These are phyloP conservation scores for Coniosporium apollinis DNA, from an alignment of 495 filamentous ascomycete genomes.

Conservation along the genomic window DNA sequence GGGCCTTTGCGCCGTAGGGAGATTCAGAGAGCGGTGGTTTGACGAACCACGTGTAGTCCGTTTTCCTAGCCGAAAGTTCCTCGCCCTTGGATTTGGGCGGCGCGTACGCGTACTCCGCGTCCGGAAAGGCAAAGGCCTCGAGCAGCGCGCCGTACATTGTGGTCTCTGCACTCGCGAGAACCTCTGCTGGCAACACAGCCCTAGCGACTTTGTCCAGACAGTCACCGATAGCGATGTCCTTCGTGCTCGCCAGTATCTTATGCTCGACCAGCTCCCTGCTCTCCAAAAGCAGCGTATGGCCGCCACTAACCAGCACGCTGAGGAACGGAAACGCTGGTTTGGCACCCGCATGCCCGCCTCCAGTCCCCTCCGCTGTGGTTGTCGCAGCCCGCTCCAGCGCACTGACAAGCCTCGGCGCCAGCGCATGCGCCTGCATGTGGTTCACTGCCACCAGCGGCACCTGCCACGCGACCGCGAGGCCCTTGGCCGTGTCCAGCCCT, in stretches of 20 bases:
- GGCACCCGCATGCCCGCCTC: background rate
- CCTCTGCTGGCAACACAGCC: conserved; percentile 41
- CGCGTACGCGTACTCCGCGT: conserved; percentile 29
- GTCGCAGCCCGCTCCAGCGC: conserved; percentile 29
- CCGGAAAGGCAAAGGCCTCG: conserved; percentile 62
- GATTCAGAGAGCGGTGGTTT: conserved; percentile 37
- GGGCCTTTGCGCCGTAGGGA: conserved; percentile 14
- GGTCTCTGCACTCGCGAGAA: conserved; percentile 28
- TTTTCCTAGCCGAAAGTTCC: conserved; percentile 28
- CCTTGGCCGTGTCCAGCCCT: conserved; percentile 77
- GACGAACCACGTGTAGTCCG: conserved; percentile 40
- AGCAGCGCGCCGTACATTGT: conserved; percentile 66
- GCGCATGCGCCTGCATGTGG: conserved; percentile 92
- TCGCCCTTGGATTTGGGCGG: conserved; percentile 36
- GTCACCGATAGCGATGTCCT: conserved; percentile 70
- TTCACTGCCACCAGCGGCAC: conserved; percentile 72
- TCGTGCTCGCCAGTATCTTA: conserved; percentile 47
- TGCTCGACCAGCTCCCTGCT: conserved; percentile 51
- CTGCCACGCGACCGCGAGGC: conserved; percentile 65
- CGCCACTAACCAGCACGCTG: conserved; percentile 79
- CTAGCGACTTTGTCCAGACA: conserved; percentile 72
- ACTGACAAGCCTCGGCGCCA: conserved; percentile 68
- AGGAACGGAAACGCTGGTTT: conserved; percentile 59
- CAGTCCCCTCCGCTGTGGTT: conserved; percentile 1
- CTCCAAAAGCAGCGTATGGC: conserved; percentile 73